Conservation (phyloP, 2,329 filamentous ascomycete genomes). For the Microcyclosporella mali region DNA sequence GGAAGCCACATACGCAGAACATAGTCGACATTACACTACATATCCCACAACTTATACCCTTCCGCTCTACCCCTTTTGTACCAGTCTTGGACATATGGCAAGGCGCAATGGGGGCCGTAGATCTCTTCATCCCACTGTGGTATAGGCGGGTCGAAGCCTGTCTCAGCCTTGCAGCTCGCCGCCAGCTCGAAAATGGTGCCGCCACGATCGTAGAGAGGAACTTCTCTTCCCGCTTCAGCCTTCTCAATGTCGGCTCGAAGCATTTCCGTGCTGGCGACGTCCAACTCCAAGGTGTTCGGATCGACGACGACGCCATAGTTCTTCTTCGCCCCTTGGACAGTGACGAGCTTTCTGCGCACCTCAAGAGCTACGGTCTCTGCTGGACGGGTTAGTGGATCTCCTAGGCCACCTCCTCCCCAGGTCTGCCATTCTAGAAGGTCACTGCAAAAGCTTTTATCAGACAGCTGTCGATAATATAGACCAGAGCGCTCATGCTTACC, state of each 20-base stretch:
- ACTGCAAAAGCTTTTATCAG: slow-evolving; percentile 3
- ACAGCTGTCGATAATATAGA: neutral
- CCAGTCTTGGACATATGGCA: slow-evolving; percentile 24
- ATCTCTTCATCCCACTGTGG: slow-evolving; percentile 24
- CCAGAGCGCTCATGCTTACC: slow-evolving; percentile 3
- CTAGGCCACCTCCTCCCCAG: slow-evolving; percentile 22
- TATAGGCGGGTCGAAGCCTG: slow-evolving; percentile 19
- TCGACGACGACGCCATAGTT: slow-evolving; percentile 22
- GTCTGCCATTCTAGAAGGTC: slow-evolving; percentile 24
- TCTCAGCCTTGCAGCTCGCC: slow-evolving; percentile 19
- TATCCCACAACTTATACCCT: slow-evolving; percentile 21
- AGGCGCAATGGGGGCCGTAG: slow-evolving; percentile 23
- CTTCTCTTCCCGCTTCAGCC: slow-evolving; percentile 19
- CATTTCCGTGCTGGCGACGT: slow-evolving; percentile 17
- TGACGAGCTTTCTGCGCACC: slow-evolving; percentile 21
- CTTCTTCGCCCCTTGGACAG: slow-evolving; percentile 15
- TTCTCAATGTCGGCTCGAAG: slow-evolving; percentile 21
- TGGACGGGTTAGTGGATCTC: slow-evolving; percentile 20
- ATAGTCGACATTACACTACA: no score
- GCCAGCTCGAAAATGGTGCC: slow-evolving; percentile 21
- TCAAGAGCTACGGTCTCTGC: slow-evolving; percentile 23
- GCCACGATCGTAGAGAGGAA: slow-evolving; percentile 20
- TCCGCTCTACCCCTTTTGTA: slow-evolving; percentile 17
- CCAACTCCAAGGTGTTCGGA: slow-evolving; percentile 17
- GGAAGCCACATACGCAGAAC: no score